Conservation (phyloP, 352 stramenopile species). For the Achlya hypogyna region DNA sequence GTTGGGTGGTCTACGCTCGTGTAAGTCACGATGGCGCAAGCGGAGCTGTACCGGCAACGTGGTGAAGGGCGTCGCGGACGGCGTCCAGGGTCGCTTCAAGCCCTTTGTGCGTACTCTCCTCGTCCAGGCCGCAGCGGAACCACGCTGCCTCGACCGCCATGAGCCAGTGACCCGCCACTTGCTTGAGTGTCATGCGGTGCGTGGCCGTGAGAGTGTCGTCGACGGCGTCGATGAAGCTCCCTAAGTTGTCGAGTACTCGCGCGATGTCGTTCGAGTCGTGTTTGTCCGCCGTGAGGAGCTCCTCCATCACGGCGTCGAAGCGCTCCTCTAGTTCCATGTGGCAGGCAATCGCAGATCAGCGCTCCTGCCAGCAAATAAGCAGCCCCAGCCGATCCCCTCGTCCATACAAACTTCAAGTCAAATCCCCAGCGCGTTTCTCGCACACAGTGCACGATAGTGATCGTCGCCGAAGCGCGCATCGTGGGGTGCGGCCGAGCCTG, state of each 20-base stretch:
- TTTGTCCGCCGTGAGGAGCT: neutral
- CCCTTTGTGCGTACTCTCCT: neutral
- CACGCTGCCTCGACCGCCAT: neutral
- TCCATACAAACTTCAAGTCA: neutral
- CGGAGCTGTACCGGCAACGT: neutral
- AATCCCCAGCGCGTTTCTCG: too few relatives aligned
- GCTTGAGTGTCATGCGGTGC: neutral
- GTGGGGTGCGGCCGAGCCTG: too few relatives aligned
- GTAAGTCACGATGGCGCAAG: neutral
- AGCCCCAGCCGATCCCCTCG: neutral
- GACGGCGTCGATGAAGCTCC: neutral
- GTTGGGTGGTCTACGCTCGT: neutral
- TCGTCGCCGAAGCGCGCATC: too few relatives aligned
- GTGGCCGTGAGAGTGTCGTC: neutral
- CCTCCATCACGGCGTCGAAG: neutral
- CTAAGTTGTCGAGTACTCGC: neutral
- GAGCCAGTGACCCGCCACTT: neutral
- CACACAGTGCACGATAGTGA: too few relatives aligned
- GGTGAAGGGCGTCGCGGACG: neutral
- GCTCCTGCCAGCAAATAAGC: neutral
- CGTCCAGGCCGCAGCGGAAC: neutral
- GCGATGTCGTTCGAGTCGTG: neutral
- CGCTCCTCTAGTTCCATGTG: neutral
- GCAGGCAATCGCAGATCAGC: too few relatives aligned
- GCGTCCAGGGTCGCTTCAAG: neutral